Evolutionary conservation across 192 early-diverging fungal genomes (phyloP), one percentile per base, ranked within the genome.

Genomic region (Podila epigama): DNA sequence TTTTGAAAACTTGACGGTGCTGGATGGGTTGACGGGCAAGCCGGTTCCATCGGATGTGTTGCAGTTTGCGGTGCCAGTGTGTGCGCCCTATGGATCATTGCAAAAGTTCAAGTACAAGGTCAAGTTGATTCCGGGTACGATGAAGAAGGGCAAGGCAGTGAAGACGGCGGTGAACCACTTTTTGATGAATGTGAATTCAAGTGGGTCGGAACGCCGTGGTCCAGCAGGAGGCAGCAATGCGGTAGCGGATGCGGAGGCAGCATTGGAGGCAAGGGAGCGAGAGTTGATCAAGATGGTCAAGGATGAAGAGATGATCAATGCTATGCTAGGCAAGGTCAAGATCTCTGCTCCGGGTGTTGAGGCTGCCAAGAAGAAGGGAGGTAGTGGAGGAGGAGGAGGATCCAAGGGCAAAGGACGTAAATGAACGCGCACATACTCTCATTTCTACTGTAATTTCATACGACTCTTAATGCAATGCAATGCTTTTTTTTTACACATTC

Each of bases 101-200:
- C 90, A 91, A 31, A 89, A 91, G 64, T 97, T 89, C 86, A 96
- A 95, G 82, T 99, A 96, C 82, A 96, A 94, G 75, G 90, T 96
- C 32, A 99, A 99, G 71, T 83, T 99, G 29, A 82, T 89, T 9
- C 97, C 98, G 16, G 98, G 97, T 22, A 83, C 88, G 16, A 81
- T 92, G 78, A 98, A 98, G 77, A 92, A 93, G 78, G 97, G 97
- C 54, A 97, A 97, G 83, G 92, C 84, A 58, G 70, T 64, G 36
- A 77, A 77, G 73, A 77, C 73, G n/a, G 65, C 73, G 1, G 54
- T 77, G 58, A 68, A 77, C 27, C 73, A 68, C 56, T 77, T 77
- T 57, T 68, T 77, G 61, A 64, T 61, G 13, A 64, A 63, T 22
- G 42, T 77, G 48, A 77, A 68, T 25, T 33, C 82, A 78, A 60